phyloP scores from a whole-genome alignment of 352 stramenopile species.

The Globisporangium takayamanum region DNA sequence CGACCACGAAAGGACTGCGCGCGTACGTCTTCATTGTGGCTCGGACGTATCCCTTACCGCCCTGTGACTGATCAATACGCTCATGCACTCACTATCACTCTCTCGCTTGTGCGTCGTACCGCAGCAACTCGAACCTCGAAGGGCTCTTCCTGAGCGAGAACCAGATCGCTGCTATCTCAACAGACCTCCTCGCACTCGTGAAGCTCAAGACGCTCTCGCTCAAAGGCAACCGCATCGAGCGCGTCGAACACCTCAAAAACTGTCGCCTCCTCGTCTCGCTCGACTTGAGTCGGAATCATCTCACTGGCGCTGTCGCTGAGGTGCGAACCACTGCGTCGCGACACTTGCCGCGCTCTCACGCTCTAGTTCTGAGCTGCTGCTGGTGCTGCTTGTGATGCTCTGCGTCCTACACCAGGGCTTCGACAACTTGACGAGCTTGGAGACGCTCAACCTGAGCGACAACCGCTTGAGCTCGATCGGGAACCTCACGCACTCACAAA shows the following conservation, averaged over 20 bases:
- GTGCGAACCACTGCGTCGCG: conserved; percentile 9
- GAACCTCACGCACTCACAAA: conserved; percentile 59
- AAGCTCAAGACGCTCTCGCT: conserved; percentile 72
- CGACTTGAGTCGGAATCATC: conserved; percentile 58
- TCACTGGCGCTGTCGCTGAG: conserved; percentile 34
- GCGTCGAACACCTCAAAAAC: conserved; percentile 39
- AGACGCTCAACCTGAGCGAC: conserved; percentile 58
- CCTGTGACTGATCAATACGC: neutral
- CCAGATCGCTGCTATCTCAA: conserved; percentile 49
- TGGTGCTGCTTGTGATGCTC: neutral
- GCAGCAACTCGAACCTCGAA: conserved; percentile 63
- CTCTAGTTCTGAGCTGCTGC: too few relatives aligned
- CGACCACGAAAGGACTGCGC: conserved; percentile 39
- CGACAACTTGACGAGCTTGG: conserved; percentile 40
- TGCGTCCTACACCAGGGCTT: conserved; percentile 29
- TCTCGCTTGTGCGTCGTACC: neutral
- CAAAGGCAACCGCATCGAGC: conserved; percentile 53
- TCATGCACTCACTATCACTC: neutral
- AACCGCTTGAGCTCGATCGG: conserved; percentile 52
- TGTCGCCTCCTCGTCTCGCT: conserved; percentile 57
- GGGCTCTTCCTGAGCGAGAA: conserved; percentile 67
- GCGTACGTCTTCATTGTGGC: conserved; percentile 16
- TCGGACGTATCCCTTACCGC: neutral
- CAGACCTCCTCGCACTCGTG: conserved; percentile 48
- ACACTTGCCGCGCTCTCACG: too few relatives aligned